These are phyloP conservation scores for Linnemannia schmuckeri DNA, from an alignment of 192 early-diverging fungal species.

Conservation along the genomic window DNA sequence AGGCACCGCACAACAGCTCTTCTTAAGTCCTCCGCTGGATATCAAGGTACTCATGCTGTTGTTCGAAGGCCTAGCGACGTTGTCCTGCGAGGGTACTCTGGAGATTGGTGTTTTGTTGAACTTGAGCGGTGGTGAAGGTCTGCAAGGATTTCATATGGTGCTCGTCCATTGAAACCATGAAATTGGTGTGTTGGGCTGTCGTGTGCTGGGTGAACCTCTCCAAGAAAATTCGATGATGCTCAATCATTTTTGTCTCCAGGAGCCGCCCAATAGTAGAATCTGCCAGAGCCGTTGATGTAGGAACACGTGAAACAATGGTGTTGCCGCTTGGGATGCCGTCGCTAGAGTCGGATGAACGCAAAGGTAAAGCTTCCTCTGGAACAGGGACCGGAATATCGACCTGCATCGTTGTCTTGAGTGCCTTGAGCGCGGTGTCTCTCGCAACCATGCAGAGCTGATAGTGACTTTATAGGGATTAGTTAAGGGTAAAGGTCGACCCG, in stretches of 20 bases:
- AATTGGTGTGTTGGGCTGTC: too few relatives aligned
- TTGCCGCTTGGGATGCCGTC: neutral
- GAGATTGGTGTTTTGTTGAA: slow-evolving; percentile 4
- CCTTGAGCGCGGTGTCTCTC: slow-evolving; percentile 1
- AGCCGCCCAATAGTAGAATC: neutral
- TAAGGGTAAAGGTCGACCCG: neutral
- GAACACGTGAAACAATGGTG: neutral
- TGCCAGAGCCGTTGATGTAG: too few relatives aligned
- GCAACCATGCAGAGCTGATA: slow-evolving; percentile 9
- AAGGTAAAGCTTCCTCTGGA: neutral
- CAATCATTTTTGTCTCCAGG: slow-evolving; percentile 10
- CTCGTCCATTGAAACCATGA: too few relatives aligned
- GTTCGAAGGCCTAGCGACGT: slow-evolving; percentile 6
- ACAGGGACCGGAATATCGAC: neutral
- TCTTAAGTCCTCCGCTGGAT: neutral
- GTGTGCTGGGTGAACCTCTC: neutral
- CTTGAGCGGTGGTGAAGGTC: too few relatives aligned
- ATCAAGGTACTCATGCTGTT: neutral
- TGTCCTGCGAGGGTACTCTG: neutral
- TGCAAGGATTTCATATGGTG: too few relatives aligned
- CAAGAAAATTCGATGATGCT: neutral
- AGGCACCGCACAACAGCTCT: neutral
- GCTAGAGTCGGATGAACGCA: neutral
- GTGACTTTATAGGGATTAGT: slow-evolving; percentile 10
- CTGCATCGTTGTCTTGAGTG: neutral